Evolutionary conservation across 768 basidiomycete genomes (phyloP), one percentile per base, ranked within the genome.

Genomic region (Leccinum uliginosum): DNA sequence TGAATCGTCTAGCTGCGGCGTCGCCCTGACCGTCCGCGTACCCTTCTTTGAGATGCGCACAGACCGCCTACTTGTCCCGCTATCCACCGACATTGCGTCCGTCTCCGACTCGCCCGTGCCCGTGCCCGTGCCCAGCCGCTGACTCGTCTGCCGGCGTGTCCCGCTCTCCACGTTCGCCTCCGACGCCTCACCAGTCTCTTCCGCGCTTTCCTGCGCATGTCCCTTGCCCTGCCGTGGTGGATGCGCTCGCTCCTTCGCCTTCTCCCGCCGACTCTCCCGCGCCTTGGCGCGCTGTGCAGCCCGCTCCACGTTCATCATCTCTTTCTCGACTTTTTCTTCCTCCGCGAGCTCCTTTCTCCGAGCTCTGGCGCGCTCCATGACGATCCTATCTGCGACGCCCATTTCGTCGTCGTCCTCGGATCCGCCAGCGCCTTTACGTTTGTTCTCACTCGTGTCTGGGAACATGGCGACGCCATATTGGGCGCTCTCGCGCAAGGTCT

Each of bases 381-480:
- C 73, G 19, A 79, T 77, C 29, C 64, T 68, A 55, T 81, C 78
- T 3, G 74, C 74, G 12, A 67, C 66, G 4, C 57, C 67, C 66
- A 67, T 64, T 50, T 66, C 70, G 14, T 59, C 70, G 24, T 66
- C 74, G 8, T 67, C 76, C 11, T 43, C 45, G 59, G 64, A 69
- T 34, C 75, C 70, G 27, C 75, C 77, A 3, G 74, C 77, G 3
- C 73, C 78, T 5, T 63, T 59, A 17, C 55, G 64, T 43, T 62
- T 65, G 47, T 54, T 59, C 24, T 65, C 66, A 45, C 68, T 61
- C 10, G 77, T 73, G 29, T 75, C 78, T 0, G 91, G 89, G 68
- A 93, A 95, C 85, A 90, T 89, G 6, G 87, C 85, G 8, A 86
- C 85, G 0, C 94, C 94, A 66, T 93, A 97, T 34, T 82, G 81